phyloP scores from a whole-genome alignment of 2,329 filamentous ascomycete genomes.

The Arachnomyces sp. region DNA sequence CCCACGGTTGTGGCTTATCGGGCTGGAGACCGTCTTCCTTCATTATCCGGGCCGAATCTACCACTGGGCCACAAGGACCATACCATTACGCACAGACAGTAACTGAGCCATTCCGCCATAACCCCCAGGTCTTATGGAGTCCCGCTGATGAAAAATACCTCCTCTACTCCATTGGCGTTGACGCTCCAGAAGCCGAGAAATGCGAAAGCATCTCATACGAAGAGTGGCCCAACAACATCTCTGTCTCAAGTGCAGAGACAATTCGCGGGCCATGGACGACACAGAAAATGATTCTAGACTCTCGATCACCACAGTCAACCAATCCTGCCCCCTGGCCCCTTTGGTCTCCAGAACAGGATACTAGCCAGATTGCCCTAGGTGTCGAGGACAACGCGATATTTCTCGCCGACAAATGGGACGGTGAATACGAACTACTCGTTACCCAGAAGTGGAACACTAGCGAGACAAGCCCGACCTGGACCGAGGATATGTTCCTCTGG shows the following conservation, averaged over 20 bases:
- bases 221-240: conserved; percentile 9
- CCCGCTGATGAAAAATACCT: conserved; percentile 38
- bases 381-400: too few relatives aligned
- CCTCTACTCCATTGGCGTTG: conserved; percentile 38
- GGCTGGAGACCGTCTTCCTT: conserved; percentile 43
- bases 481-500: conserved; percentile 30
- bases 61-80: conserved; percentile 38
- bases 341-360: background rate
- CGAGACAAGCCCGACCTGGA: conserved; percentile 15
- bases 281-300: too few relatives aligned
- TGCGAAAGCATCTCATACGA: conserved; percentile 10
- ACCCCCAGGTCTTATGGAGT: conserved; percentile 39
- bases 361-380: too few relatives aligned
- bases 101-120: conserved; percentile 39
- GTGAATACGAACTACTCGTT: too few relatives aligned
- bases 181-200: conserved; percentile 18
- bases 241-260: conserved; percentile 3
- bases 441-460: too few relatives aligned
- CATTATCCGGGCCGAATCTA: conserved; percentile 40
- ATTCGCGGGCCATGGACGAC: conserved; percentile 10
- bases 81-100: conserved; percentile 37
- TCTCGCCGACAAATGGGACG: too few relatives aligned
- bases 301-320: too few relatives aligned
- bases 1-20: conserved; percentile 38
- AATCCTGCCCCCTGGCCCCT: conserved; percentile 9